Conservation (phyloP, 2,329 filamentous ascomycete species). For the Fusarium lyarnte region DNA sequence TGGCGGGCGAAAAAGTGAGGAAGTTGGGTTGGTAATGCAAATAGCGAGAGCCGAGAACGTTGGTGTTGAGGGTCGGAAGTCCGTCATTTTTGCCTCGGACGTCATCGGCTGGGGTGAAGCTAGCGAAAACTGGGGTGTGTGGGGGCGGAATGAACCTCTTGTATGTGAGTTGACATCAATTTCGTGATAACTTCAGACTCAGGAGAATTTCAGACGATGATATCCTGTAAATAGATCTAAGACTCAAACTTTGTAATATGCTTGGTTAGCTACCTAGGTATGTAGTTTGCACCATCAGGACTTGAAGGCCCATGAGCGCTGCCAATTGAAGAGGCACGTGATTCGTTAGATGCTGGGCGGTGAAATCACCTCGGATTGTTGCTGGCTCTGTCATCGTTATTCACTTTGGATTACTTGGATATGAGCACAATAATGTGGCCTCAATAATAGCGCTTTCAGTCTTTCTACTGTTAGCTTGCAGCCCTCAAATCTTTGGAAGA, state of each 20-base stretch:
- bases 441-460: too few relatives aligned
- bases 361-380: background rate
- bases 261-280: too few relatives aligned
- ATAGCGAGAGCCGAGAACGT: constrained; percentile 29
- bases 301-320: background rate
- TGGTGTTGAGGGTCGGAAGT: constrained; percentile 41
- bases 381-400: background rate
- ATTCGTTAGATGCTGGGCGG: background rate
- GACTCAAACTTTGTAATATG: too few relatives aligned
- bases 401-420: too few relatives aligned
- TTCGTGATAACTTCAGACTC: background rate
- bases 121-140: background rate
- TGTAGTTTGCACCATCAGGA: background rate
- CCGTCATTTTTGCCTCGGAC: constrained; percentile 45
- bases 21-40: constrained; percentile 18
- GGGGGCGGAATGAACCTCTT: background rate
- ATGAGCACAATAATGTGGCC: too few relatives aligned
- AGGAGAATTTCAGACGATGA: background rate
- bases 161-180: background rate
- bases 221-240: too few relatives aligned
- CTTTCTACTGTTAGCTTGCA: too few relatives aligned
- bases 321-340: background rate
- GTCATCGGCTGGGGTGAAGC: constrained; percentile 44
- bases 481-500: background rate
- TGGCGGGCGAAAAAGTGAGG: constrained; percentile 3